phyloP scores from a whole-genome alignment of 2,329 filamentous ascomycete species.

The Colletotrichum lupini region DNA sequence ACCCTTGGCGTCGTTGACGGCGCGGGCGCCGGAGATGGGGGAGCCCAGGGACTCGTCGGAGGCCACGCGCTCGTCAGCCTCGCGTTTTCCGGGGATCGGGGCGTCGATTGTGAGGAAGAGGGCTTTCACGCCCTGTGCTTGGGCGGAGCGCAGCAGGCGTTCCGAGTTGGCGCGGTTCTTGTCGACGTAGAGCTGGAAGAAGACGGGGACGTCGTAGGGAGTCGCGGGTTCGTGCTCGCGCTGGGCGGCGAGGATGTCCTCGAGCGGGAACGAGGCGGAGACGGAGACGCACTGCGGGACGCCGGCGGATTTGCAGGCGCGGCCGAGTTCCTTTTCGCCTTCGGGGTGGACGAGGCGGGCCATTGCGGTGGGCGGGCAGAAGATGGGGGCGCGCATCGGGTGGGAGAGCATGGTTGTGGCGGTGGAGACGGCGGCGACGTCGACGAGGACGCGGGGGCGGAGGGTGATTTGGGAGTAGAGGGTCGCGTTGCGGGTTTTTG shows the following conservation, averaged over 20 bases:
- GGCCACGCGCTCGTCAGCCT: slow-evolving; percentile 57
- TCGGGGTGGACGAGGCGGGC: slow-evolving; percentile 71
- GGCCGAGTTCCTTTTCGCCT: slow-evolving; percentile 58
- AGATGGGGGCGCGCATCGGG: slow-evolving; percentile 65
- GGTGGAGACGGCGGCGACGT: slow-evolving; percentile 64
- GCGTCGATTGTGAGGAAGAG: slow-evolving; percentile 70
- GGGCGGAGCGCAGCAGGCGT: slow-evolving; percentile 58
- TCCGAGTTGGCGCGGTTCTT: slow-evolving; percentile 63
- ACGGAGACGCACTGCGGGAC: slow-evolving; percentile 72
- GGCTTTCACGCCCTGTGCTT: slow-evolving; percentile 58
- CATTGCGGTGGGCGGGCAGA: slow-evolving; percentile 74
- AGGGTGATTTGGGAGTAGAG: slow-evolving; percentile 68
- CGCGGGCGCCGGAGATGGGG: slow-evolving; percentile 61
- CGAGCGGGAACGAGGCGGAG: slow-evolving; percentile 67
- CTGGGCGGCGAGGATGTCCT: slow-evolving; percentile 55
- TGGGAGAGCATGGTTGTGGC: slow-evolving; percentile 65
- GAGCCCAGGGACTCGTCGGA: slow-evolving; percentile 59
- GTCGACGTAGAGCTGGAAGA: slow-evolving; percentile 74
- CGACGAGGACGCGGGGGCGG: slow-evolving; percentile 66
- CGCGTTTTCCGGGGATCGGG: slow-evolving; percentile 66
- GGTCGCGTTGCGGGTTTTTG: slow-evolving; percentile 65
- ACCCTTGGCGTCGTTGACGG: slow-evolving; percentile 64
- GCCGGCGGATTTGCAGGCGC: slow-evolving; percentile 47
- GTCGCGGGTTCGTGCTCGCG: background rate
- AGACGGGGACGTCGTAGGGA: slow-evolving; percentile 49